These are phyloP conservation scores for Paraconiothyrium sp. DNA, from an alignment of 2,329 filamentous ascomycete genomes.

Conservation along the genomic window DNA sequence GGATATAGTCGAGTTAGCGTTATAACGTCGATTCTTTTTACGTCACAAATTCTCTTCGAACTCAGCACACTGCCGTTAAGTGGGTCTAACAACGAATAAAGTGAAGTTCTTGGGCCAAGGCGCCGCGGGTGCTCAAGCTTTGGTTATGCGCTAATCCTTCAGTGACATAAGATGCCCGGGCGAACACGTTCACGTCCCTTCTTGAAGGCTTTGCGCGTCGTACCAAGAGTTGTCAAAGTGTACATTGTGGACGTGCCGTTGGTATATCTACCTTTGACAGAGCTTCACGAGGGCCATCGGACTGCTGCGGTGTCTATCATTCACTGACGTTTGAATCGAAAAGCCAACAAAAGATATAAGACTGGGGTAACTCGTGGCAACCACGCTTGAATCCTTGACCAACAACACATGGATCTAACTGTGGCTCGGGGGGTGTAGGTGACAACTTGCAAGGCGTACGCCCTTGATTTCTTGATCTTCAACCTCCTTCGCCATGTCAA, in stretches of 20 bases:
- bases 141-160: not conserved
- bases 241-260: not conserved
- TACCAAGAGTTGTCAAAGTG: not conserved
- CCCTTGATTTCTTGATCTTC: not conserved
- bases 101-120: slow-evolving; percentile 7
- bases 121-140: slow-evolving; percentile 1
- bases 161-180: not conserved
- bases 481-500: not conserved
- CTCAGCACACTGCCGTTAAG: slow-evolving; percentile 4
- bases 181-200: not conserved
- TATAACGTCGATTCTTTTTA: not conserved
- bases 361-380: not conserved
- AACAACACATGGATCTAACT: not conserved
- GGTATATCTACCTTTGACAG: not conserved
- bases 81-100: slow-evolving; percentile 6
- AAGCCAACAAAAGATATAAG: not conserved
- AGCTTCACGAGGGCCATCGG: not conserved
- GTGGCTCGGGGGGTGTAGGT: not conserved
- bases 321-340: not conserved
- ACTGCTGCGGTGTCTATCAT: not conserved
- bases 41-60: slow-evolving; percentile 1
- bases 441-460: not conserved
- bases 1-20: not conserved
- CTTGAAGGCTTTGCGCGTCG: not conserved
- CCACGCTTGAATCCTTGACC: not conserved